Evolutionary conservation across 2,329 filamentous ascomycete species (phyloP).

Genomic region (Chaetomiaceae sp.): DNA sequence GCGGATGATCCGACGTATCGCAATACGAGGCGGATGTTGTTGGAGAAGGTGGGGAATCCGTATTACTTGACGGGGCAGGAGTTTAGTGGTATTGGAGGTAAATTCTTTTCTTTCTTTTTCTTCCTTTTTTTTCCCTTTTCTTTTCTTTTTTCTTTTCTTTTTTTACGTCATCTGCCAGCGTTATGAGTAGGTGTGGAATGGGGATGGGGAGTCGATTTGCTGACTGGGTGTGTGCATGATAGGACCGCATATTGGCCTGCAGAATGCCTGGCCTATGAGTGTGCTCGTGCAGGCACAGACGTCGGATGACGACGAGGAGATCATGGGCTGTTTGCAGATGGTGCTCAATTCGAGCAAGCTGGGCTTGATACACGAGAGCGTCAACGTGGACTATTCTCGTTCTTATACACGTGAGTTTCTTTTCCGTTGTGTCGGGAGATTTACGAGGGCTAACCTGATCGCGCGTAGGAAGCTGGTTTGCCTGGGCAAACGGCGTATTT

Average conservation of each 20-base stretch:
- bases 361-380: constrained; percentile 86
- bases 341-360: constrained; percentile 73
- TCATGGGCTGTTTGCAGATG: constrained; percentile 63
- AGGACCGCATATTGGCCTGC: constrained; percentile 71
- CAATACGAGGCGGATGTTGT: constrained; percentile 77
- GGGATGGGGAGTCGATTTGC: not conserved
- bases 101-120: constrained; percentile 25
- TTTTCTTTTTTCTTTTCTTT: not conserved
- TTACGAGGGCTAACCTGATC: constrained; percentile 8
- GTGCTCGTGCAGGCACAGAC: constrained; percentile 89
- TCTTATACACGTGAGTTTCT: constrained; percentile 66
- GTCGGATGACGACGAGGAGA: constrained; percentile 76
- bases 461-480: constrained; percentile 75
- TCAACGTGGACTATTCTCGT: constrained; percentile 66
- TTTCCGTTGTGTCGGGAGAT: not conserved
- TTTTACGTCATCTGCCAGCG: no score
- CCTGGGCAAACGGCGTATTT: constrained; percentile 95
- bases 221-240: constrained; percentile 7
- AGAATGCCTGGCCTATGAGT: constrained; percentile 96
- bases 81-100: constrained; percentile 86
- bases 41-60: constrained; percentile 73
- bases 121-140: not conserved
- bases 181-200: not conserved
- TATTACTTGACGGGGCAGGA: constrained; percentile 75
- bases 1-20: constrained; percentile 67